A percentile compares a stretch with the other conserved stretches of the same genome.
Conservation (phyloP, 441 rosid species). For the Pelargonium myrrhifolium region DNA sequence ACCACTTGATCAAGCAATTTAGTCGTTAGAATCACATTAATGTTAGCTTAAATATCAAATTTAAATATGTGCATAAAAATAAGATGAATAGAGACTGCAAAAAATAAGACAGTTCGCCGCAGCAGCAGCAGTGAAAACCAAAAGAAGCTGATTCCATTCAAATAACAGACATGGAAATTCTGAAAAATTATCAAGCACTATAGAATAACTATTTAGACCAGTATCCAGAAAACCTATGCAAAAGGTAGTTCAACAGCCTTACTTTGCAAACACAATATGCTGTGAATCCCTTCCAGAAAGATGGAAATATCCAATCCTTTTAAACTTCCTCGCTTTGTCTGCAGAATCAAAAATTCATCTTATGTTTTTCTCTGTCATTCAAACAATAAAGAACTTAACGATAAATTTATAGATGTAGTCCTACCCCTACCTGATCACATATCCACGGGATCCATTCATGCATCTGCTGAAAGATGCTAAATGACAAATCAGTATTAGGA, state of each 20-base stretch:
- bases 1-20: too few relatives aligned
- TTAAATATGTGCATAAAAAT: neutral
- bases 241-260: constrained; percentile 23
- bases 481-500: constrained; percentile 49
- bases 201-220: constrained; percentile 11
- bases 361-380: neutral
- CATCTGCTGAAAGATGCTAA: constrained; percentile 53
- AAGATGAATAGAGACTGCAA: neutral
- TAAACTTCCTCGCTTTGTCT: constrained; percentile 51
- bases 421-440: constrained; percentile 53
- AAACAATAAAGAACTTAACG: constrained; percentile 11
- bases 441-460: constrained; percentile 84
- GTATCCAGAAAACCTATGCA: neutral
- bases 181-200: constrained; percentile 3
- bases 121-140: neutral
- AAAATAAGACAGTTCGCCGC: neutral
- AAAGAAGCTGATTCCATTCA: constrained; percentile 11
- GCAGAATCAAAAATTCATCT: constrained; percentile 2
- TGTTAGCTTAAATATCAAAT: neutral
- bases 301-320: constrained; percentile 41
- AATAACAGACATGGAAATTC: constrained; percentile 10
- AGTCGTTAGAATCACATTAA: too few relatives aligned
- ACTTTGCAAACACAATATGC: constrained; percentile 62
- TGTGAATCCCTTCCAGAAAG: constrained; percentile 78
- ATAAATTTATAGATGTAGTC: constrained; percentile 18